phyloP scores from a whole-genome alignment of 1,284 basidiomycete genomes.

The Trametes sp. region DNA sequence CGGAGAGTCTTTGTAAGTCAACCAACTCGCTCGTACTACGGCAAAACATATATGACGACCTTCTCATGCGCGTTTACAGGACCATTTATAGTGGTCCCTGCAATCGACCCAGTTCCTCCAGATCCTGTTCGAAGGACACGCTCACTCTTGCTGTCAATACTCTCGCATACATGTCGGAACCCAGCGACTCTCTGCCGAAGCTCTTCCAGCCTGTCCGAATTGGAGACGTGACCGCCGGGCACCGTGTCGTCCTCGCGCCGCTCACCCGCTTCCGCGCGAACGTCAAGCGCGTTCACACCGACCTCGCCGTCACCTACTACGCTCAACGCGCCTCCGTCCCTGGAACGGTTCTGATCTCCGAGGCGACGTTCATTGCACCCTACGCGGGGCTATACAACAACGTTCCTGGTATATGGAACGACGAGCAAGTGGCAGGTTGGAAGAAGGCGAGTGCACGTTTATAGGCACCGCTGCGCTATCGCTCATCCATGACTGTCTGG shows the following conservation, averaged over 20 bases:
- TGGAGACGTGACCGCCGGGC: slow-evolving; percentile 48
- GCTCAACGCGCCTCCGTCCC: slow-evolving; percentile 51
- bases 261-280: slow-evolving; percentile 51
- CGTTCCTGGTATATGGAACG: slow-evolving; percentile 53
- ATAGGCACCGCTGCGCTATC: neutral
- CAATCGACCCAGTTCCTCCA: neutral
- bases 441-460: slow-evolving; percentile 45
- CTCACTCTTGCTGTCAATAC: neutral
- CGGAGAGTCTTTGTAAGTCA: neutral
- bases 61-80: neutral
- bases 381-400: slow-evolving; percentile 45
- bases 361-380: slow-evolving; percentile 53
- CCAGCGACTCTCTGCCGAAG: slow-evolving; percentile 16
- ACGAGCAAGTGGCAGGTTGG: slow-evolving; percentile 56
- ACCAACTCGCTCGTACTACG: neutral
- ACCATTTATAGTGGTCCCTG: neutral
- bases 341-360: slow-evolving; percentile 58
- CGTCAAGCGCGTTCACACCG: slow-evolving; percentile 36
- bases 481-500: neutral
- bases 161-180: neutral
- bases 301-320: slow-evolving; percentile 56
- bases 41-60: neutral
- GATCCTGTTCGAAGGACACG: neutral
- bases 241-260: slow-evolving; percentile 58
- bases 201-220: slow-evolving; percentile 56